Conservation (phyloP, 1,284 basidiomycete genomes). For the Trichosporon sp. region DNA sequence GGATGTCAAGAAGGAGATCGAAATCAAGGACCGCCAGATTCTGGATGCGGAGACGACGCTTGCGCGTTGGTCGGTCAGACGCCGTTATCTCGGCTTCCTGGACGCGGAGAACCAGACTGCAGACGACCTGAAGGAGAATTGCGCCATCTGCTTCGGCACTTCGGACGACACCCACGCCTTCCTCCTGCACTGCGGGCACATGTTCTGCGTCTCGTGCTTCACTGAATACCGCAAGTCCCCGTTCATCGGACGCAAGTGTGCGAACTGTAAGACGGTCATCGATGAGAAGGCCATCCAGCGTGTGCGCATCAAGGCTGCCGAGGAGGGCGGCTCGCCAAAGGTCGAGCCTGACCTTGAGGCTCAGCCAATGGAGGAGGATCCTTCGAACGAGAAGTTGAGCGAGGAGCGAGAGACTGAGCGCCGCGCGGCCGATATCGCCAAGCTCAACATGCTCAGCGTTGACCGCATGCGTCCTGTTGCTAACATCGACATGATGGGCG, state of each 20-base stretch:
- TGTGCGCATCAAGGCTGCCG: conserved; percentile 61
- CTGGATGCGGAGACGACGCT: conserved; percentile 38
- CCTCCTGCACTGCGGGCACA: conserved; percentile 50
- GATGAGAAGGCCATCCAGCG: conserved; percentile 7
- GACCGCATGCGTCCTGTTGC: conserved; percentile 36
- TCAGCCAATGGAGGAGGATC: conserved; percentile 15
- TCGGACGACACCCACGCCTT: conserved; percentile 47
- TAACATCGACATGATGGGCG: conserved; percentile 49
- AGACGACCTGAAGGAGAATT: conserved; percentile 39
- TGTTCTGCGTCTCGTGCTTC: conserved; percentile 52
- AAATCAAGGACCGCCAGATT: conserved; percentile 36
- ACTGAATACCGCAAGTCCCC: conserved; percentile 39
- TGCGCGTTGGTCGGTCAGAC: conserved; percentile 40
- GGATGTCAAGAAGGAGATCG: conserved; percentile 33
- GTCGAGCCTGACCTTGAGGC: conserved; percentile 23
- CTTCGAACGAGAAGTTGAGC: neutral
- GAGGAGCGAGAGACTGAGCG: conserved; percentile 30
- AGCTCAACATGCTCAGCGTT: conserved; percentile 39
- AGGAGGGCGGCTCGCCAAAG: conserved; percentile 6
- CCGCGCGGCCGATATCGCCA: conserved; percentile 36
- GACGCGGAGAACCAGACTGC: conserved; percentile 30
- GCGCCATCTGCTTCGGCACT: conserved; percentile 53
- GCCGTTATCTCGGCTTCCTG: conserved; percentile 47
- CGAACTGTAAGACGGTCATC: conserved; percentile 41
- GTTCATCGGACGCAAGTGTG: conserved; percentile 41